These are phyloP conservation scores for Casuarina cunninghamiana DNA, from an alignment of 306 rosid genomes.

Conservation along the genomic window DNA sequence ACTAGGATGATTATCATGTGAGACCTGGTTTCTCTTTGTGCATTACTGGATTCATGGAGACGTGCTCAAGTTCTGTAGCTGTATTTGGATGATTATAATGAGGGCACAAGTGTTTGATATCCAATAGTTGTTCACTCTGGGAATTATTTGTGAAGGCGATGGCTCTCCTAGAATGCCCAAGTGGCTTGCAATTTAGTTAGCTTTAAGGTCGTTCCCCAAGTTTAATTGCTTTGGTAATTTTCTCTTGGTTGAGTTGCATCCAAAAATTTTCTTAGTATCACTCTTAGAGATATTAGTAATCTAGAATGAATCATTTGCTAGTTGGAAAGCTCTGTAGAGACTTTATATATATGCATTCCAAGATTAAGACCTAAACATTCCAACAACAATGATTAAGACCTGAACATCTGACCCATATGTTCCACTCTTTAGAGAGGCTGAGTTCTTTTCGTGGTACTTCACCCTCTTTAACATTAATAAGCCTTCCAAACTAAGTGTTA, in stretches of 20 bases:
- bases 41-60: neutral
- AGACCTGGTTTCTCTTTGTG: neutral
- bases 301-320: neutral
- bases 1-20: neutral
- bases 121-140: neutral
- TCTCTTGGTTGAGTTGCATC: neutral
- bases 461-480: neutral
- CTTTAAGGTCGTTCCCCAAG: neutral
- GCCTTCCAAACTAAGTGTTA: neutral
- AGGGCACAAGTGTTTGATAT: neutral
- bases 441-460: neutral
- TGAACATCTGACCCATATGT: neutral
- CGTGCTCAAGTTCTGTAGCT: neutral
- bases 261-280: neutral
- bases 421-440: neutral
- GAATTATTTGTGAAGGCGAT: neutral
- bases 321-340: neutral
- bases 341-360: neutral
- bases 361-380: neutral
- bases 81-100: neutral
- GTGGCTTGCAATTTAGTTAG: neutral
- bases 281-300: neutral
- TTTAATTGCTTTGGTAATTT: neutral
- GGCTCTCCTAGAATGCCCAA: too few species aligned
- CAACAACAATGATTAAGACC: neutral